These are phyloP conservation scores for Lichtheimia ramosa DNA, from an alignment of 371 early-diverging fungal species.

Conservation along the genomic window DNA sequence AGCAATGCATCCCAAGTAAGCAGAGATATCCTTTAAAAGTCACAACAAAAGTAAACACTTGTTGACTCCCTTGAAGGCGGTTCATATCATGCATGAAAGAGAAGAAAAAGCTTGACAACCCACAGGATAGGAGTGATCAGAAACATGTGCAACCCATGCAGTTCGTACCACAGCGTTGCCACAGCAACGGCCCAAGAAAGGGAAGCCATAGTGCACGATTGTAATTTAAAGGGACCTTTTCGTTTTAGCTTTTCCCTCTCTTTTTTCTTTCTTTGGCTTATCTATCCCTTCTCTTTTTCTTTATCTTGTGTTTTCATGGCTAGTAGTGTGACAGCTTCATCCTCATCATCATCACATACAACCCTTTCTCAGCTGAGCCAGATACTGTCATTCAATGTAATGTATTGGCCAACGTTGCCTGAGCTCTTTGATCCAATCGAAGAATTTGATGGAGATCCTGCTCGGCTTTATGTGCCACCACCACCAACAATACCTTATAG, in stretches of 20 bases:
- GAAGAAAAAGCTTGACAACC: too few relatives aligned
- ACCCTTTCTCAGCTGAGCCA: constrained; percentile 1
- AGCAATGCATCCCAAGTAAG: too few relatives aligned
- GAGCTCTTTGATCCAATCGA: constrained; percentile 2
- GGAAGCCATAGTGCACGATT: not conserved
- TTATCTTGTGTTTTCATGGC: not conserved
- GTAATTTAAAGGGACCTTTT: not conserved
- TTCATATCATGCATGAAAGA: too few relatives aligned
- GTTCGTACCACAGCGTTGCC: not conserved
- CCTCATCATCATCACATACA: not conserved
- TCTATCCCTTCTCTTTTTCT: not conserved
- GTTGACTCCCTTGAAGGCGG: too few relatives aligned
- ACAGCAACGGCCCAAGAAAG: not conserved
- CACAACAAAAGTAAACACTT: too few relatives aligned
- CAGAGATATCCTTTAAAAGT: too few relatives aligned
- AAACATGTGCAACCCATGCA: too few relatives aligned
- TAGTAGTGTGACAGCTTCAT: not conserved
- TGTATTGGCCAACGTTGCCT: not conserved
- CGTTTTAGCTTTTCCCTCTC: not conserved
- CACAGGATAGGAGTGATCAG: too few relatives aligned
- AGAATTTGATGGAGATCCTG: not conserved
- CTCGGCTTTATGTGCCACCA: not conserved
- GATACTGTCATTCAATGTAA: not conserved
- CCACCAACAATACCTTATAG: not conserved
- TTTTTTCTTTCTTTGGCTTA: not conserved